Evolutionary conservation across 257 asterid genomes (phyloP), one percentile per base, ranked within the genome.

Genomic region (Solanum chmielewskii): DNA sequence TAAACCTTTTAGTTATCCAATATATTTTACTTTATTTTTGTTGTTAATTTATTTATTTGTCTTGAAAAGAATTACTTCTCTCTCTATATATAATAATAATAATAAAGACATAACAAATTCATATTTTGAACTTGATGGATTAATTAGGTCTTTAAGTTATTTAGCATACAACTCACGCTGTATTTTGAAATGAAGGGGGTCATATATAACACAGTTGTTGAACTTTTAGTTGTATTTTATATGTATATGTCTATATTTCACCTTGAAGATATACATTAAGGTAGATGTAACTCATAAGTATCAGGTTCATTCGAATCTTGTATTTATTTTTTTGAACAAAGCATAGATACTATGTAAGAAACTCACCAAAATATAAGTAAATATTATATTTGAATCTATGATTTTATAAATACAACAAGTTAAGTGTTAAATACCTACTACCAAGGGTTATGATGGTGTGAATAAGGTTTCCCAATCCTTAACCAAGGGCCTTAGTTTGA

Each of bases 291-390:
- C 14, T 73, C 9, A 35, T 35, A 73, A 35, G 25, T n/a, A 9
- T 1, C 1, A 5, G 2, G 0, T 73, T 35, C 9, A 9, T 73
- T 0, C 0, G 2, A 73, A 35, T 73, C 0, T 5, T 4, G 0
- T 73, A 71, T 71, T 33, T 33, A 3, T 33, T 33, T 2, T 69
- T 16, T 31, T 14, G 31, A 3, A 7, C 23, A 0, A 23, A 70
- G 3, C 14, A 70, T 16, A 68, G 21, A 68, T 68, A 14, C 1
- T 35, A 31, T 69, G 41, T 68, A 27, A 29, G 14, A 60, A 27
- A 18, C 21, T 31, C 6, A 69, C n/a, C 27, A 69, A 15, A 15
- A 35, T 29, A 14, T 29, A 29, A 69, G 35, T 5, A 69, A 69
- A 31, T 69, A 9, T 69, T 69, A 7, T 8, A 29, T 69, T 13